Base-by-base conservation (phyloP, 2,329 filamentous ascomycete genomes). In the Zasmidium angulare region DNA sequence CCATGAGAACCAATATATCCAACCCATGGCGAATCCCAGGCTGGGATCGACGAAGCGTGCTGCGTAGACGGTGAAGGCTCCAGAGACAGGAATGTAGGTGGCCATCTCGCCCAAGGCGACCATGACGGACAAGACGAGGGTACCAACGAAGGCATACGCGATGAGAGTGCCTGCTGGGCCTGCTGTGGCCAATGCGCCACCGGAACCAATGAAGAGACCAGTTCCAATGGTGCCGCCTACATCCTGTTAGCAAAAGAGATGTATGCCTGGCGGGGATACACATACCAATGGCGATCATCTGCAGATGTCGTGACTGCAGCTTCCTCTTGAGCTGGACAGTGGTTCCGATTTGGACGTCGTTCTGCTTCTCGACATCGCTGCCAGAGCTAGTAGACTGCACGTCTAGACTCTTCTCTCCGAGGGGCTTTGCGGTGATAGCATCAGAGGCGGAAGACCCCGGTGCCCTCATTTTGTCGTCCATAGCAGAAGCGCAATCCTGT, bases 71-170 rank as follows among this genome's bases (percentile, higher is more conserved):
- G 79, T 75, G 78, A 84, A 81, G 58, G 81, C 77, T 67, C 82
- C 81, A 24, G 83, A 77, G 62, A 86, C 72, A 2, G 85, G 83
- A 53, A 88, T 79, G 77, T 84, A 87, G 29, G 85, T 81, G 21
- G 84, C 83, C 76, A 88, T 83, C 72, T 85, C 83, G 20, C 79
- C 80, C 23, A 78, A 73, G 0, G 72, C 75, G 50, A 80, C 81
- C 56, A 87, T 81, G 67, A 79, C 71, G 31, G 71, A 71, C 61
- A 75, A 75, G 49, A 83, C 72, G 64, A 82, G 61, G 20, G 79
- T 72, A 43, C 77, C 74, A 54, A 82, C 74, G 56, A 82, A 73
- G 10, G 70, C 65, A 66, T 76, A 78, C 64, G 78, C 76, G 60
- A 78, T 71, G 48, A 83, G 69, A 12, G 78, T 72, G 40, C 77